These are phyloP conservation scores for Excoecaria cochinchinensis DNA, from an alignment of 345 rosid genomes.

Conservation along the genomic window DNA sequence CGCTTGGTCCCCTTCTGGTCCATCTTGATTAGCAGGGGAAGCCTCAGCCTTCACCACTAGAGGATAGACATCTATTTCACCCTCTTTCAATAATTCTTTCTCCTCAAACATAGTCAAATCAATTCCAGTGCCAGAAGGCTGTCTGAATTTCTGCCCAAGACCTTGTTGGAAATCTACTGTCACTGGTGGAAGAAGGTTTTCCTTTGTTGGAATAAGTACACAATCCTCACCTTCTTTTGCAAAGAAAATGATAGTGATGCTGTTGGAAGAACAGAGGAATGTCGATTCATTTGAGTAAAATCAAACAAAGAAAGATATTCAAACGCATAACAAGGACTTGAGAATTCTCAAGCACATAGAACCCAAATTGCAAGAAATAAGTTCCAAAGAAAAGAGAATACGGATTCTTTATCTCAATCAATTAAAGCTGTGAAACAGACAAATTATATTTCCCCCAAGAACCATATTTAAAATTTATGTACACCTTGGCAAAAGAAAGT, in stretches of 20 bases:
- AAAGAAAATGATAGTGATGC: constrained; percentile 79
- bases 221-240: constrained; percentile 85
- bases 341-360: background rate
- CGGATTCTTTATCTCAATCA: background rate
- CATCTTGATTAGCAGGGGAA: constrained; percentile 23
- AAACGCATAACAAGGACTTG: background rate
- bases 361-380: background rate
- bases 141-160: constrained; percentile 90
- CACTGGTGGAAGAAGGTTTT: constrained; percentile 56
- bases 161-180: constrained; percentile 69
- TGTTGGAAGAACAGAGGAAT: constrained; percentile 32
- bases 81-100: constrained; percentile 43
- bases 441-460: background rate
- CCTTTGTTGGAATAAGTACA: constrained; percentile 58
- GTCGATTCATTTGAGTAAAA: constrained; percentile 7
- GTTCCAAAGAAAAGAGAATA: background rate
- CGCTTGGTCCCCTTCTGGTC: constrained; percentile 43
- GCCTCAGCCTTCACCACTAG: constrained; percentile 90
- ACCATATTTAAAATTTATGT: background rate
- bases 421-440: background rate
- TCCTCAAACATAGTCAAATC: constrained; percentile 69
- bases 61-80: constrained; percentile 53
- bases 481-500: background rate
- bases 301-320: background rate
- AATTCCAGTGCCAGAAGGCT: constrained; percentile 78